phyloP scores from a whole-genome alignment of 257 asterid genomes.

The Rhazya stricta region DNA sequence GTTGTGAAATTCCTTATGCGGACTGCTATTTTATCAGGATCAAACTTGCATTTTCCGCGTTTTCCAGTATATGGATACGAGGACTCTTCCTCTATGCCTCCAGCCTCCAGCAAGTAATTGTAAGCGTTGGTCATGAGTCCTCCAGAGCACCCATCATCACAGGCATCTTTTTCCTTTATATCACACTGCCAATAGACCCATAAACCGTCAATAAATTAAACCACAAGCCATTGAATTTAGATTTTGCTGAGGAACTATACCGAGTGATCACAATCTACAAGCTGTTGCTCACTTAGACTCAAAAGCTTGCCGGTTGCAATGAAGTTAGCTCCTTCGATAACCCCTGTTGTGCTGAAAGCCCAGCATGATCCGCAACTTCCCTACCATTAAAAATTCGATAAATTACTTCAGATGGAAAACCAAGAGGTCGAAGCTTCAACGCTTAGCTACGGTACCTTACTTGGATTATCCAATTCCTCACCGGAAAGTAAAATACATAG shows the following conservation, averaged over 20 bases:
- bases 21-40: constrained; percentile 44
- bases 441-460: no score
- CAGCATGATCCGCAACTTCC: constrained; percentile 88
- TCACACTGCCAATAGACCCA: constrained; percentile 41
- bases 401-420: no score
- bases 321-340: constrained; percentile 76
- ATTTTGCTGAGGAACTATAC: constrained; percentile 22
- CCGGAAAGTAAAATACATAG: no score
- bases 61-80: constrained; percentile 70
- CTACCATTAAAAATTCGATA: constrained; percentile 19
- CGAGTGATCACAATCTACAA: constrained; percentile 78
- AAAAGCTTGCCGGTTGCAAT: constrained; percentile 67
- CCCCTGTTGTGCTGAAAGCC: constrained; percentile 94
- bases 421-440: no score
- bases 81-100: constrained; percentile 66
- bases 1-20: constrained; percentile 49
- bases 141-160: constrained; percentile 71
- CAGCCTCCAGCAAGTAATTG: constrained; percentile 61
- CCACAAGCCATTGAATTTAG: not conserved
- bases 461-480: no score
- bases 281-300: constrained; percentile 82
- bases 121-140: constrained; percentile 90
- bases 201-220: not conserved
- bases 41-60: constrained; percentile 58
- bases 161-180: constrained; percentile 33